Percentiles rank a stretch among this genome's conserved stretches.
phyloP scores from a whole-genome alignment of 1,139 yeast genomes.

The Suhomyces terraborum region DNA sequence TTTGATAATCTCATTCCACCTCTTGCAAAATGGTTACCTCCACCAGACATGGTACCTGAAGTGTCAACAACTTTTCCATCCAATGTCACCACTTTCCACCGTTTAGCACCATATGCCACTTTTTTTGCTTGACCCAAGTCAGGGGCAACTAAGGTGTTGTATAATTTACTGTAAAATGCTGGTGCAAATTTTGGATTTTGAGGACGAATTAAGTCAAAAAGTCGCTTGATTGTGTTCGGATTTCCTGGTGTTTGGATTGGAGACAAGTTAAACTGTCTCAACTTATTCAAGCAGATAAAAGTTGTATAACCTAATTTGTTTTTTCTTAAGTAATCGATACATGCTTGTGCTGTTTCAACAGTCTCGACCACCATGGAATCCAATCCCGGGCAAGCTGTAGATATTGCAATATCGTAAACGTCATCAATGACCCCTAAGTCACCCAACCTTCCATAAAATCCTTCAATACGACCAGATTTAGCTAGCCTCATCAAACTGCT shows the following conservation, averaged over 20 bases:
- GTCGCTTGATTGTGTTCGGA: constrained; percentile 76
- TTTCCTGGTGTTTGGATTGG: constrained; percentile 63
- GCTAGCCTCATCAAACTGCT: constrained; percentile 68
- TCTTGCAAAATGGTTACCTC: constrained; percentile 68
- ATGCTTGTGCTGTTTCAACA: constrained; percentile 89
- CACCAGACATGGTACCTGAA: constrained; percentile 98
- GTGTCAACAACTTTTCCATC: constrained; percentile 92
- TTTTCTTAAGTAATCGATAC: constrained; percentile 84
- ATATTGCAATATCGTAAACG: constrained; percentile 86
- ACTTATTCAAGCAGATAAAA: constrained; percentile 76
- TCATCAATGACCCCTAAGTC: constrained; percentile 88
- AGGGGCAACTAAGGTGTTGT: constrained; percentile 84
- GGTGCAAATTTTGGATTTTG: constrained; percentile 69
- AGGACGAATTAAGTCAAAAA: constrained; percentile 80
- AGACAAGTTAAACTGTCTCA: constrained; percentile 61
- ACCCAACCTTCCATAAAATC: constrained; percentile 89
- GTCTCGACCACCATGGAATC: constrained; percentile 94
- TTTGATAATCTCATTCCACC: constrained; percentile 63
- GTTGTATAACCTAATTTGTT: constrained; percentile 88
- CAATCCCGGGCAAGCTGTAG: constrained; percentile 91
- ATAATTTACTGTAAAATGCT: constrained; percentile 85
- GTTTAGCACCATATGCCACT: constrained; percentile 80
- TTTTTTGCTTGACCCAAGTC: constrained; percentile 78
- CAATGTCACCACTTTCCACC: constrained; percentile 88
- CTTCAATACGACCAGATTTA: constrained; percentile 80